These are phyloP conservation scores for Polymyxa betae DNA, from an alignment of 208 protist genomes.

Conservation along the genomic window DNA sequence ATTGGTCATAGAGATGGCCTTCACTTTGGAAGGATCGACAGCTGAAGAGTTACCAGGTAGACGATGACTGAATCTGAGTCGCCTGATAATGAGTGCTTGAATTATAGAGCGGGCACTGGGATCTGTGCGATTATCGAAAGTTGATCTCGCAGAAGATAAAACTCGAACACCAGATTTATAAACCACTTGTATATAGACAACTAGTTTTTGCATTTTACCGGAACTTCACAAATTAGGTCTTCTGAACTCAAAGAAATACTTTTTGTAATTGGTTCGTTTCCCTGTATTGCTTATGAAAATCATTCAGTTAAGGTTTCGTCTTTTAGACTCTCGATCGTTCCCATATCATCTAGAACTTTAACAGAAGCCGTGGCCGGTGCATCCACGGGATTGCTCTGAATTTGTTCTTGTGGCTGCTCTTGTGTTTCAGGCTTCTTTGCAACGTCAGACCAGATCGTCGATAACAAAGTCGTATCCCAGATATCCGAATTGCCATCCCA, in stretches of 20 bases:
- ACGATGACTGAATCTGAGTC: neutral
- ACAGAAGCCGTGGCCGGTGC: neutral
- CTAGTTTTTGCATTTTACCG: too few species aligned
- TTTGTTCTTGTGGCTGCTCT: too few species aligned
- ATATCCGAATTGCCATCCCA: conserved; percentile 31
- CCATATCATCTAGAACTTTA: neutral
- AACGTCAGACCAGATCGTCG: conserved; percentile 9
- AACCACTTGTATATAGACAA: neutral
- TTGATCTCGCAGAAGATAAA: neutral
- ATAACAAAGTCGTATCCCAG: neutral
- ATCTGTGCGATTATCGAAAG: conserved; percentile 18
- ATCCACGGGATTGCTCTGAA: neutral
- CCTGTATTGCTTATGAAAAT: too few species aligned
- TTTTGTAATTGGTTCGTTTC: too few species aligned
- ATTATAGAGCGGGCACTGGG: conserved; percentile 17
- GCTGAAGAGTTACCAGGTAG: conserved; percentile 10
- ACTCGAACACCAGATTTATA: neutral
- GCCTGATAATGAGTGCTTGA: neutral
- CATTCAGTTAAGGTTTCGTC: too few species aligned
- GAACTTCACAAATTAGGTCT: too few species aligned
- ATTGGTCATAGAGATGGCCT: neutral
- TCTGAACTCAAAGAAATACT: too few species aligned
- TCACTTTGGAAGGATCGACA: conserved; percentile 29
- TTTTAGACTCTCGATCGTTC: neutral
- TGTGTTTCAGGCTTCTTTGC: neutral